These are phyloP conservation scores for Fusarium humuli DNA, from an alignment of 2,329 filamentous ascomycete species.

Conservation along the genomic window DNA sequence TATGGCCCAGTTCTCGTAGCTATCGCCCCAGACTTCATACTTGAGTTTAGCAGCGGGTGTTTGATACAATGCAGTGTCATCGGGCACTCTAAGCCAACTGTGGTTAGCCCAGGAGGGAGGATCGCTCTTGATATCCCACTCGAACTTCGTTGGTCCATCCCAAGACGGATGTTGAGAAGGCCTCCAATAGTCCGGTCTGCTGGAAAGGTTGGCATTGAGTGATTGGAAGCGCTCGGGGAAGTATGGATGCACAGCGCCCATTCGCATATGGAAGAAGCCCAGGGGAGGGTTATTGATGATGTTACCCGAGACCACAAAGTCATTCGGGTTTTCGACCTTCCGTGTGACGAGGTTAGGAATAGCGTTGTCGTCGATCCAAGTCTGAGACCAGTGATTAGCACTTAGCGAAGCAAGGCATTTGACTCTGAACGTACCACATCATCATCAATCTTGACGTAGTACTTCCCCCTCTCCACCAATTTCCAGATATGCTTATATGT, in stretches of 20 bases:
- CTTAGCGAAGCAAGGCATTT: conserved; percentile 1
- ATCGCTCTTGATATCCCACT: conserved; percentile 11
- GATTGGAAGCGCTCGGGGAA: conserved; percentile 22
- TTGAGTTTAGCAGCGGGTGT: conserved; percentile 27
- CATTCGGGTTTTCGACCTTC: conserved; percentile 26
- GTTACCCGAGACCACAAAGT: conserved; percentile 35
- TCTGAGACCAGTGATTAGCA: conserved; percentile 14
- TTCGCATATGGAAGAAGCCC: conserved; percentile 35
- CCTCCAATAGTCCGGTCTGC: conserved; percentile 27
- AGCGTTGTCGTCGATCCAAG: conserved; percentile 37
- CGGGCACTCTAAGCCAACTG: conserved; percentile 29
- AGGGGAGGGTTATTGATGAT: conserved; percentile 40
- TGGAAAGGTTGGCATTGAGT: not conserved
- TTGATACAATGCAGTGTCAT: conserved; percentile 20
- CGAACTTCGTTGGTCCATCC: conserved; percentile 19
- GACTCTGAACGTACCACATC: conserved; percentile 14
- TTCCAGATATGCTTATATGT: conserved; percentile 36
- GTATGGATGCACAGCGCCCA: conserved; percentile 38
- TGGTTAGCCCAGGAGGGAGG: conserved; percentile 3
- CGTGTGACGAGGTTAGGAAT: conserved; percentile 28
- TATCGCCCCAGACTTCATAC: conserved; percentile 31
- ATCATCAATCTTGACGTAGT: conserved; percentile 43
- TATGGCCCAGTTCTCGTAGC: conserved; percentile 35
- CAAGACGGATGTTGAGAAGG: conserved; percentile 27
- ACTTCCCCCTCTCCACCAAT: conserved; percentile 34